Evolutionary conservation across 1,284 basidiomycete genomes (phyloP).

Genomic region (Mycena citricolor): DNA sequence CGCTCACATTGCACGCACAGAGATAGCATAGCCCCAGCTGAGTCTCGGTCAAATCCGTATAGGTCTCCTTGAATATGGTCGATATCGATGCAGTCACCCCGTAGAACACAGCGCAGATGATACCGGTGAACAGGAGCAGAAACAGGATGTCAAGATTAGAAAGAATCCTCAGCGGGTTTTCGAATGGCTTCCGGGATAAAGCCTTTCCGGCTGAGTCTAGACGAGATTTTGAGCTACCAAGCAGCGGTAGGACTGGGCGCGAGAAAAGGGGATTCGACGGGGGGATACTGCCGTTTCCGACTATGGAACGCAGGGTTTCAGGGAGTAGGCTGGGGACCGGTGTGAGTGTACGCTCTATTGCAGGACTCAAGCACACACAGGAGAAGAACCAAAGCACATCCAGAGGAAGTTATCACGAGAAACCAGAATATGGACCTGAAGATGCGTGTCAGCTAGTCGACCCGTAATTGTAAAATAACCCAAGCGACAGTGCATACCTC

Average conservation of each 20-base stretch:
- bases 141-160: slow-evolving; percentile 58
- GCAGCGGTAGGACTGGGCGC: slow-evolving; percentile 54
- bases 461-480: not conserved
- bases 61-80: slow-evolving; percentile 55
- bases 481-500: slow-evolving; percentile 46
- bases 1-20: no score
- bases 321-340: slow-evolving; percentile 49
- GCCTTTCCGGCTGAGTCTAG: slow-evolving; percentile 1
- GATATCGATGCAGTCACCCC: slow-evolving; percentile 66
- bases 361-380: slow-evolving; percentile 51
- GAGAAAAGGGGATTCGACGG: slow-evolving; percentile 44
- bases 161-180: slow-evolving; percentile 62
- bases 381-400: slow-evolving; percentile 53
- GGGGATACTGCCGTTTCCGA: slow-evolving; percentile 54
- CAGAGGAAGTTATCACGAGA: slow-evolving; percentile 58
- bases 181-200: slow-evolving; percentile 37
- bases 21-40: slow-evolving; percentile 72
- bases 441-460: not conserved
- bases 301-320: slow-evolving; percentile 57
- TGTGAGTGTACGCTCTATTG: no score
- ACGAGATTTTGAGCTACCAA: slow-evolving; percentile 37
- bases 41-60: slow-evolving; percentile 61
- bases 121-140: slow-evolving; percentile 58
- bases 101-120: slow-evolving; percentile 63
- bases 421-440: slow-evolving; percentile 79